Base-by-base conservation (phyloP, 2,329 filamentous ascomycete genomes). In the Clarireedia monteithiana region DNA sequence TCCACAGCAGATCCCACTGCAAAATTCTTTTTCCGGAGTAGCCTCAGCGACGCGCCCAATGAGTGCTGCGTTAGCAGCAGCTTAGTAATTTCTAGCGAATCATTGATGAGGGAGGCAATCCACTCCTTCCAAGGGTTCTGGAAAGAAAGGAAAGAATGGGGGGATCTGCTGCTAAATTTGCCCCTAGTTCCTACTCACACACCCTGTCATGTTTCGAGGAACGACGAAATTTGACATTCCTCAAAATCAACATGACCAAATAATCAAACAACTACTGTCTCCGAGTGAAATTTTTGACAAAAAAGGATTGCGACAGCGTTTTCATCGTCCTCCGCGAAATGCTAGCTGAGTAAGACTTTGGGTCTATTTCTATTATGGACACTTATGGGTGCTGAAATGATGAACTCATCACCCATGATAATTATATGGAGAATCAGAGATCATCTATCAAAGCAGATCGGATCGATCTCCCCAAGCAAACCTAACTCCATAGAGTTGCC, bases 101-200 rank as follows among this genome's bases (percentile, higher is more conserved):
- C 14, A 47, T 27, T 4, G 10, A 27, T 10, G 20, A 6, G n/a
- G 15, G 10, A 26, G 23, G 7, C 26, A 23, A 30, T 47, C 44
- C 44, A 47, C 44, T 30, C 24, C 44, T 27, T 47, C 24, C 47
- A 49, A 34, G 51, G 50, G 27, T 55, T 55, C 53, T 55, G 27
- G 39, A 55, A 55, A 47, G 38, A 50, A 39, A 39, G 47, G 26
- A 42, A 42, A 42, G 27, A 44, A 38, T 42, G 40, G 40, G 23
- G 40, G 26, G 30, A 17, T 42, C 20, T 50, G 26, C 5, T 34
- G 23, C 52, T 54, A 54, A 54, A 12, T 49, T 24, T 42, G 17
- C 10, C 30, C n/a, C 24, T 17, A 20, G 39, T 45, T 24, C 20
- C 20, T 20, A 20, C 20, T 20, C 20, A 20, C 20, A 20, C 20